These are phyloP conservation scores for Fusarium illudens DNA, from an alignment of 2,329 filamentous ascomycete genomes.

Conservation along the genomic window DNA sequence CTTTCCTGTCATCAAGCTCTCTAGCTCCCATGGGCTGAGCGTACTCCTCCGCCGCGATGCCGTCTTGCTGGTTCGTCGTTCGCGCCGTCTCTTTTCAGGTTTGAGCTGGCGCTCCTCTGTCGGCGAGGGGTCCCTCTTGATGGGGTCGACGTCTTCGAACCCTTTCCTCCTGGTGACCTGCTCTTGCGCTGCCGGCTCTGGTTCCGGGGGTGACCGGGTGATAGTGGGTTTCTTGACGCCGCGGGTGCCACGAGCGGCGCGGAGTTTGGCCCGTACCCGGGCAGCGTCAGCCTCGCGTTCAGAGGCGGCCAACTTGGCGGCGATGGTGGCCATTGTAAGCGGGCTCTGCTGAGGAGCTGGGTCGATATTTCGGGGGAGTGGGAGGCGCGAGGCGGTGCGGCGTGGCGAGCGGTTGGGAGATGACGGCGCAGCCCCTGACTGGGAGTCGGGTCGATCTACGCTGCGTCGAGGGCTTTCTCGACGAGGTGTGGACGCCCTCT, in stretches of 20 bases:
- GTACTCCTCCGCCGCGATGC: conserved; percentile 76
- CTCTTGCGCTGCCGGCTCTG: conserved; percentile 10
- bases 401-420: conserved; percentile 33
- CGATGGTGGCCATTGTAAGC: conserved; percentile 68
- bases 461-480: conserved; percentile 28
- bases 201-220: conserved; percentile 31
- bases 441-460: conserved; percentile 13
- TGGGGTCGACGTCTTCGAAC: conserved; percentile 46
- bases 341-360: conserved; percentile 62
- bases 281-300: conserved; percentile 71
- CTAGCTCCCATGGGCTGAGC: conserved; percentile 77
- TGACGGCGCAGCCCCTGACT: conserved; percentile 18
- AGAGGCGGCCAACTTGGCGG: conserved; percentile 69
- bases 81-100: conserved; percentile 59
- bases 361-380: conserved; percentile 49
- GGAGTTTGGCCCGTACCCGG: conserved; percentile 68
- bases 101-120: conserved; percentile 36
- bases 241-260: conserved; percentile 57
- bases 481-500: conserved; percentile 25
- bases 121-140: conserved; percentile 44
- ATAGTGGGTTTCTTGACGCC: conserved; percentile 45
- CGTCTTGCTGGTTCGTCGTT: conserved; percentile 61
- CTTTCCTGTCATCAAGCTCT: conserved; percentile 65
- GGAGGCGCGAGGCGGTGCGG: conserved; percentile 34
- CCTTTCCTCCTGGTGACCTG: conserved; percentile 11